Evolutionary conservation across 495 filamentous ascomycete species (phyloP), one percentile per base, ranked within the genome.

Genomic region (Alectoria sarmentosa): DNA sequence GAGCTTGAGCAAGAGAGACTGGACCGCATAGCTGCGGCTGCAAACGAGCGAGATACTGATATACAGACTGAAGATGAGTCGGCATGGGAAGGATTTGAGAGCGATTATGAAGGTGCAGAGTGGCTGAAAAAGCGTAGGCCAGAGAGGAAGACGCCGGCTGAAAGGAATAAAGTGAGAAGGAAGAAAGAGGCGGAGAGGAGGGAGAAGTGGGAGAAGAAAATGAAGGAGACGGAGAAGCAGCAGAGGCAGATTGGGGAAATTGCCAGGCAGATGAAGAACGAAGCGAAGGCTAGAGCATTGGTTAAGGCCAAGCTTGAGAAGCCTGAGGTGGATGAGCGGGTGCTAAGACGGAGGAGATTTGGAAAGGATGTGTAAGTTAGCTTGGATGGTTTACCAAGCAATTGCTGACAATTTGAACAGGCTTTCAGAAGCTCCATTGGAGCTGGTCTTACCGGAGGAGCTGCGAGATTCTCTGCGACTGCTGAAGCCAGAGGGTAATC

Each of bases 401-500:
- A 19, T 32, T 64, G 65, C 76, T 77, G 67, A 80, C 67, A 17
- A 44, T 59, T 21, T 13, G 62, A 32, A 38, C 62, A 89, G 84
- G 67, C 72, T 92, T 19, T 91, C 92, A 0, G 85, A 92, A 69
- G 87, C 88, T 68, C 84, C 85, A 9, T 78, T 97, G 52, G 94
- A 98, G 71, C 76, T 98, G 52, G 91, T 96, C 8, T 81, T 98
- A 36, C 90, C 91, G 4, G 93, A 97, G 69, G 94, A 98, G 74
- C 80, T 98, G 49, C 88, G 93, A 71, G 94, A 98, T 64, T 96
- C 91, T 7, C 77, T 98, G 39, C 82, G 94, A 58, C 76, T 88
- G 19, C 80, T 98, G 60, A 97, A 96, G 77, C 94, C 94, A 3
- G 93, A 98, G 75, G 94, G 94, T 23, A 96, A 96, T 69, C 77